A percentile compares a stretch with the other conserved stretches of the same genome.
Evolutionary conservation across 768 basidiomycete genomes (phyloP).

Genomic region (Podaxis mareebaensis): DNA sequence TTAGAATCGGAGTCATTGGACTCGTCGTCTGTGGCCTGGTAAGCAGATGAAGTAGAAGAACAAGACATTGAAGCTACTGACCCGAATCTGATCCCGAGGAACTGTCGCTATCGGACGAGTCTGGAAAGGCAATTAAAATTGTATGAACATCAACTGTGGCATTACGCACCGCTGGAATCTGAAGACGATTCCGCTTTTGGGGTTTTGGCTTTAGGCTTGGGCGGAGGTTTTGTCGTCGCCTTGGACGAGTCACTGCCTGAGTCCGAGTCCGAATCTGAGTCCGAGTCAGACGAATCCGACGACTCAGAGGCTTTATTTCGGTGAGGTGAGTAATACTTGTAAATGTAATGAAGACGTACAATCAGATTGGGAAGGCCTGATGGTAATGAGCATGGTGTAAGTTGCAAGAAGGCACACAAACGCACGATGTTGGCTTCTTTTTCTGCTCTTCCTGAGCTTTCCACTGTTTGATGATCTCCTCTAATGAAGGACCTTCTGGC

Average conservation of each 20-base stretch:
- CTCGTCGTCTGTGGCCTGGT: constrained; percentile 29
- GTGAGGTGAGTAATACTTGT: background rate
- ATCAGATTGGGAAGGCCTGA: constrained; percentile 1
- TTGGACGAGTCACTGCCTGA: background rate
- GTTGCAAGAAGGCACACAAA: constrained; percentile 11
- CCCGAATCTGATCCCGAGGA: constrained; percentile 3
- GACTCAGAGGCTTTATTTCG: constrained; percentile 5
- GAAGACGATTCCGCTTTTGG: constrained; percentile 12
- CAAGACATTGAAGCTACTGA: background rate
- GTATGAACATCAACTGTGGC: too few species aligned
- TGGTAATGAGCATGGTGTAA: constrained; percentile 16
- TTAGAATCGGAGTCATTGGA: constrained; percentile 31
- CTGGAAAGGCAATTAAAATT: background rate
- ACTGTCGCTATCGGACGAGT: constrained; percentile 5
- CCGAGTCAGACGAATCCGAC: constrained; percentile 27
- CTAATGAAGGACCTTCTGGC: constrained; percentile 53
- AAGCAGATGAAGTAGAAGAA: constrained; percentile 16
- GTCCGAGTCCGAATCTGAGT: constrained; percentile 19
- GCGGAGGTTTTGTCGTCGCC: constrained; percentile 1
- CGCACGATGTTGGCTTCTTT: constrained; percentile 25
- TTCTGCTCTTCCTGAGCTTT: constrained; percentile 33
- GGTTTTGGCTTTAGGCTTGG: background rate
- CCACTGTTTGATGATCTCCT: constrained; percentile 70
- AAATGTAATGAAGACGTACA: background rate
- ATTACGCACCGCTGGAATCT: constrained; percentile 1